Evolutionary conservation across 2,329 filamentous ascomycete genomes (phyloP), one percentile per base, ranked within the genome.

Genomic region (Oidium heveae): DNA sequence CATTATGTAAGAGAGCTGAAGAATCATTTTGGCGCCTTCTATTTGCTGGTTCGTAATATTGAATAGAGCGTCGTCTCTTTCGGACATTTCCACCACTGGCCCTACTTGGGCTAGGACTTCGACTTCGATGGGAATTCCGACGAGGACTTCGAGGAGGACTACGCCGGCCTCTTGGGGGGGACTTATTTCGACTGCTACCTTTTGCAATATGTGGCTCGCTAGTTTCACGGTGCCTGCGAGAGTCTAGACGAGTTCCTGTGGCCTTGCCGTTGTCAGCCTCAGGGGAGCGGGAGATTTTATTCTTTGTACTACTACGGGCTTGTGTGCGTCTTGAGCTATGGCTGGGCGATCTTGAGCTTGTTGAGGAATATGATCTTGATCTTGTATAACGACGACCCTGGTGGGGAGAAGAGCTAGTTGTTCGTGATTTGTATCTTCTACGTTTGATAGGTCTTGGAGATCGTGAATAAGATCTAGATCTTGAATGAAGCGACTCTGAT

Each of bases 11-110:
- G 55, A 74, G 73, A 64, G 69, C 69, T 58, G 73, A 73, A 59
- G 74, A 75, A 59, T 68, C 69, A 64, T 70, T 74, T 61, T 69
- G 69, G 64, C 71, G 72, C 59, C 69, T 71, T 58, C 66, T 66
- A 58, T 61, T 66, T 58, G 60, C 58, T 34, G 63, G 62, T 49
- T 63, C 64, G 59, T 66, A 67, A 58, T 65, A 60, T 56, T 65
- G 58, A 53, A 66, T 58, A 24, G 65, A 67, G 20, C 61, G 60
- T 37, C 63, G 63, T 52, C 63, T 60, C 53, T 65, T 66, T 32
- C 60, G 57, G 54, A 63, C 61, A 55, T 58, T 62, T 51, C 58
- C 58, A 50, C 58, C 57, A 52, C 8, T 22, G n/a, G 8, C 33
- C 18, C 46, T 50, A 33, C 58, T 61, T 54, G 57, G 58, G 43